Conservation (phyloP, 2,329 filamentous ascomycete species). For the Trichoderma hamatum region DNA sequence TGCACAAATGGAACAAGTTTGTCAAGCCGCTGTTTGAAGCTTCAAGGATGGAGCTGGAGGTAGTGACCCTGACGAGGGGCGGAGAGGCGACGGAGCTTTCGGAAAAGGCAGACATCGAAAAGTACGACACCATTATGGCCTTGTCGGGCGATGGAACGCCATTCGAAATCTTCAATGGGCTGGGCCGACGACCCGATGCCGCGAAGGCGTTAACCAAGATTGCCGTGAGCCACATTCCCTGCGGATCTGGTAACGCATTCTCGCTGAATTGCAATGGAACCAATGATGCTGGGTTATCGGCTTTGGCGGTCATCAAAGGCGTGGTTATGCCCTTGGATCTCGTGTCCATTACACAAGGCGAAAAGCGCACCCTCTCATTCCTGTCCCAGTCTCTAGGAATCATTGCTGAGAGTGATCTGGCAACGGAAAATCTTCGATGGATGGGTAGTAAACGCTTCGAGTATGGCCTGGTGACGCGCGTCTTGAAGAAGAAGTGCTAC, state of each 20-base stretch:
- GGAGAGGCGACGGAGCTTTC: constrained; percentile 82
- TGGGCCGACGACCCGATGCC: constrained; percentile 77
- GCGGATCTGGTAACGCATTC: constrained; percentile 93
- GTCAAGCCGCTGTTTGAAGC: constrained; percentile 83
- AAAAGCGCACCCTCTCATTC: constrained; percentile 77
- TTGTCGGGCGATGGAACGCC: constrained; percentile 92
- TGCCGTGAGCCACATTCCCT: constrained; percentile 85
- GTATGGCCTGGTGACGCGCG: constrained; percentile 76
- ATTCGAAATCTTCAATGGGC: constrained; percentile 92
- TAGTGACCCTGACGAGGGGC: constrained; percentile 68
- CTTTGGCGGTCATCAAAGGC: constrained; percentile 85
- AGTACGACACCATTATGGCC: constrained; percentile 82
- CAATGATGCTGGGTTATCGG: constrained; percentile 71
- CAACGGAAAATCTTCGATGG: constrained; percentile 89
- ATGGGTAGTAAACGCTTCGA: constrained; percentile 88
- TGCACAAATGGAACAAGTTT: constrained; percentile 71
- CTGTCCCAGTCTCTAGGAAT: constrained; percentile 89
- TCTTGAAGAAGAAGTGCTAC: constrained; percentile 77
- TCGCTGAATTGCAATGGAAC: constrained; percentile 87
- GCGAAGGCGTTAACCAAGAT: constrained; percentile 72
- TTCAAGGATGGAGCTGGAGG: constrained; percentile 74
- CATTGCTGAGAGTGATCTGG: constrained; percentile 86
- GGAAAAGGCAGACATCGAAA: constrained; percentile 73
- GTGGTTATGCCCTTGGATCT: constrained; percentile 82
- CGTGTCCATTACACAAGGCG: constrained; percentile 82